phyloP scores from a whole-genome alignment of 75 land plant species.

The Selaginella moellendorffii region DNA sequence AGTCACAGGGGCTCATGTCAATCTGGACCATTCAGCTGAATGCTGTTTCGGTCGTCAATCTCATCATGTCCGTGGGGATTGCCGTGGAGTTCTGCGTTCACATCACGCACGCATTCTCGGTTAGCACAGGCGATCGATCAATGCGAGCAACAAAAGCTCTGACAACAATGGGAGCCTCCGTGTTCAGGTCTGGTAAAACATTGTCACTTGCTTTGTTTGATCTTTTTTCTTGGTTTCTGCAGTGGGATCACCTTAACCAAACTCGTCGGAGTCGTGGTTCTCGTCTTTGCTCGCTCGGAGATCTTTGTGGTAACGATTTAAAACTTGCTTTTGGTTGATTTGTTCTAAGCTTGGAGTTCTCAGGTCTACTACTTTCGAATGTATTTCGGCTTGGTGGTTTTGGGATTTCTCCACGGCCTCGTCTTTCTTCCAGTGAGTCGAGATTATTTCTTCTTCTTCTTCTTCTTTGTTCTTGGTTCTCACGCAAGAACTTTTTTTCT shows the following conservation, averaged over 20 bases:
- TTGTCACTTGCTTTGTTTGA: too few species aligned
- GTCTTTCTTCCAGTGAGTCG: constrained; percentile 86
- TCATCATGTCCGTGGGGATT: constrained; percentile 83
- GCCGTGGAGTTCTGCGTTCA: constrained; percentile 97
- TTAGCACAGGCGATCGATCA: constrained; percentile 52
- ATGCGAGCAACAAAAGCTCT: constrained; percentile 55
- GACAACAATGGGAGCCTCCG: constrained; percentile 90
- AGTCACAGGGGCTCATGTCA: constrained; percentile 88
- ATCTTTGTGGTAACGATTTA: constrained; percentile 61
- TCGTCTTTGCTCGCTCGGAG: constrained; percentile 74
- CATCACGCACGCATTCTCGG: constrained; percentile 80
- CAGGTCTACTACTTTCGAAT: constrained; percentile 96
- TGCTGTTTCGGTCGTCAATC: constrained; percentile 91
- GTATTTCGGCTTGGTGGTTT: constrained; percentile 71
- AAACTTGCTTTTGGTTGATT: not conserved
- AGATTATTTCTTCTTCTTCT: too few species aligned
- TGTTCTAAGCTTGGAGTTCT: constrained; percentile 11
- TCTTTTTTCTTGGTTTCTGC: too few species aligned
- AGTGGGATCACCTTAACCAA: constrained; percentile 97
- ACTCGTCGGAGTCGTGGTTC: constrained; percentile 81
- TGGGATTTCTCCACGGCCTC: constrained; percentile 90
- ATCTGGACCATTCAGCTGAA: constrained; percentile 70
- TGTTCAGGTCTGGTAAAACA: constrained; percentile 92
- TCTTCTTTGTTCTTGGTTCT: too few species aligned
- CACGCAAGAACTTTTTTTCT: too few species aligned